These are phyloP conservation scores for Ophiosphaerella narmari DNA, from an alignment of 2,329 filamentous ascomycete genomes.

Conservation along the genomic window DNA sequence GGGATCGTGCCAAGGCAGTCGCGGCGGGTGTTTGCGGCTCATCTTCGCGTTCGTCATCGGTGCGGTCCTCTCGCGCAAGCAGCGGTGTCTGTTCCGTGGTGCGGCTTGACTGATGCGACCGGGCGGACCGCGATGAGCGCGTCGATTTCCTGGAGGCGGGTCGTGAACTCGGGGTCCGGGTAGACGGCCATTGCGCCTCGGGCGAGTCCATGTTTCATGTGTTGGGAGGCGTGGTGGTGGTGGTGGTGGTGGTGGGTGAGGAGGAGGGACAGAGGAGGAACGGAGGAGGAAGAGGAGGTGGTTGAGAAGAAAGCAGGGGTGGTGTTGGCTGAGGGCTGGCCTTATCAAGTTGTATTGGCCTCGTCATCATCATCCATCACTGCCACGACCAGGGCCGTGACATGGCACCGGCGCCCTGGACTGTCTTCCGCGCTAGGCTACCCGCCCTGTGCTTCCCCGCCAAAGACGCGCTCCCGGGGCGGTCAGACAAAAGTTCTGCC, in stretches of 20 bases:
- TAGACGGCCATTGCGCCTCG: constrained; percentile 43
- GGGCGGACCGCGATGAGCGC: constrained; percentile 39
- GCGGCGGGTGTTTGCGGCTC: constrained; percentile 36
- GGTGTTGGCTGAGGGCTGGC: no score
- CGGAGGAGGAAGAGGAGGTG: background rate
- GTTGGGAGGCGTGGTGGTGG: constrained; percentile 3
- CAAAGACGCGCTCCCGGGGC: constrained; percentile 11
- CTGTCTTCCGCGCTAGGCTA: background rate
- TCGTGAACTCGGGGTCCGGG: constrained; percentile 43
- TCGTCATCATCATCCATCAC: constrained; percentile 19
- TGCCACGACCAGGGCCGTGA: constrained; percentile 7
- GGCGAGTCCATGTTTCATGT: constrained; percentile 39
- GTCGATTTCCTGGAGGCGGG: constrained; percentile 45
- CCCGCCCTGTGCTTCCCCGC: background rate
- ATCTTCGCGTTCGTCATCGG: constrained; percentile 29
- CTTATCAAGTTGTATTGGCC: background rate
- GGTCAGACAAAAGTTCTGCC: constrained; percentile 22
- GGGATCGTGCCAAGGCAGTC: constrained; percentile 42
- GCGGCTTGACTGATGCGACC: constrained; percentile 36
- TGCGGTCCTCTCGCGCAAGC: constrained; percentile 34
- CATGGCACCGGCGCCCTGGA: background rate
- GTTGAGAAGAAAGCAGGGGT: background rate
- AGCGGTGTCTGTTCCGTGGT: constrained; percentile 49
- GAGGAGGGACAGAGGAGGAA: background rate
- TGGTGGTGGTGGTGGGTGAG: constrained; percentile 4